Evolutionary conservation across 257 asterid species (phyloP).

Genomic region (Phtheirospermum japonicum): DNA sequence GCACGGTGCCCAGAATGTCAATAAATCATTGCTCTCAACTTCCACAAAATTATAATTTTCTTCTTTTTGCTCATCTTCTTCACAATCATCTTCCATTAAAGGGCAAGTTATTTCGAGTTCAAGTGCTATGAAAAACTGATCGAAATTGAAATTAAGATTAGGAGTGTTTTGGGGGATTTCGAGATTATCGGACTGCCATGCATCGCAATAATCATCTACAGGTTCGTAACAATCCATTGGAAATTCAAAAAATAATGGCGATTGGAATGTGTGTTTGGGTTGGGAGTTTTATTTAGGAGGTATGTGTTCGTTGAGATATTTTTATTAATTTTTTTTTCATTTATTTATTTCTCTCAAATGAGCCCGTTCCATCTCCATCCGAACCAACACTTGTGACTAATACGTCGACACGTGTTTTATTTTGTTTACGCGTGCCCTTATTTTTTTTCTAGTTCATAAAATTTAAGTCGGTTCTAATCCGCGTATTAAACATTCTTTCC

Average conservation of each 20-base stretch:
- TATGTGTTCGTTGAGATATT: no score
- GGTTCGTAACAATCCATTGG: slow-evolving; percentile 20
- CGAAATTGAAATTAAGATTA: not conserved
- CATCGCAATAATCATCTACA: slow-evolving; percentile 20
- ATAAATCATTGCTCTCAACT: not conserved
- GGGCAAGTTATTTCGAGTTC: slow-evolving; percentile 18
- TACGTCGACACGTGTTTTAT: no score
- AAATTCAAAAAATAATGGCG: not conserved
- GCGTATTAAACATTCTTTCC: no score
- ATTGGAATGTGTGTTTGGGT: no score
- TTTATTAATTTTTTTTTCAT: no score
- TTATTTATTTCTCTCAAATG: no score
- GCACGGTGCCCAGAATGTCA: slow-evolving; percentile 33
- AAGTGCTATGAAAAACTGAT: slow-evolving; percentile 24
- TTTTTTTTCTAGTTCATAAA: no score
- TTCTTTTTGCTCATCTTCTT: not conserved
- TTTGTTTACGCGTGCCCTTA: no score
- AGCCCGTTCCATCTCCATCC: no score
- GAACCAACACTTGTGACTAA: no score
- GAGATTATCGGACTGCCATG: not conserved
- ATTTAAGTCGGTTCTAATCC: no score
- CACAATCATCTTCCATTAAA: not conserved
- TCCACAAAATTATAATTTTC: not conserved
- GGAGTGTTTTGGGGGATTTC: not conserved
- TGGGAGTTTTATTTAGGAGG: no score